A percentile compares a stretch with the other conserved stretches of the same genome.
Evolutionary conservation across 2,329 filamentous ascomycete species (phyloP).

Genomic region (Cladophialophora exuberans): DNA sequence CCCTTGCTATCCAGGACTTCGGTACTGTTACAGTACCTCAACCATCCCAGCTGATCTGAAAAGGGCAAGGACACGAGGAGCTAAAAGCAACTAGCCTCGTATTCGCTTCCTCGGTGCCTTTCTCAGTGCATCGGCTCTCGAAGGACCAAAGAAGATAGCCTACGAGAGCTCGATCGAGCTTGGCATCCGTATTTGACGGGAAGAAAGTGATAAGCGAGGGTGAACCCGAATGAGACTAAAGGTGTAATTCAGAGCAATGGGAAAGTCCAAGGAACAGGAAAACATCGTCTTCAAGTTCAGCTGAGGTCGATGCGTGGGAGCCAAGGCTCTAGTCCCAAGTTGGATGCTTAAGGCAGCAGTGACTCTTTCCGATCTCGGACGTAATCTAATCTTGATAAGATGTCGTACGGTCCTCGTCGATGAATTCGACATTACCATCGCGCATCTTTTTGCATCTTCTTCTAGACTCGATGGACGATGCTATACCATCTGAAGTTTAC

Average conservation of each 20-base stretch:
- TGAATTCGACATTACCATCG: neutral
- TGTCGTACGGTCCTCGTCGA: neutral
- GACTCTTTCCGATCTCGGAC: too few relatives aligned
- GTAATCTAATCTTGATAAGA: slow-evolving; percentile 14
- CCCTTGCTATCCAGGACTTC: too few relatives aligned
- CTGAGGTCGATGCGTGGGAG: neutral
- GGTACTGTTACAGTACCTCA: neutral
- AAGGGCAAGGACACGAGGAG: neutral
- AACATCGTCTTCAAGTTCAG: too few relatives aligned
- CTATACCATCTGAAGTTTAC: slow-evolving; percentile 3
- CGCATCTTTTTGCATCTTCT: neutral
- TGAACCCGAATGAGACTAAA: neutral
- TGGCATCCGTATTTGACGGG: neutral
- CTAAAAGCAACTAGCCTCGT: neutral
- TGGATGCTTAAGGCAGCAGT: too few relatives aligned
- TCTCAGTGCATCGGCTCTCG: neutral
- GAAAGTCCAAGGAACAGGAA: neutral
- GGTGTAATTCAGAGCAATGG: neutral
- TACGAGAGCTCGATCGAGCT: neutral
- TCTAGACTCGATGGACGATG: slow-evolving; percentile 7
- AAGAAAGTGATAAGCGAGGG: neutral
- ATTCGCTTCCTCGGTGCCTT: neutral
- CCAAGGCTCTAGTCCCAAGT: neutral
- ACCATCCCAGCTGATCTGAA: neutral
- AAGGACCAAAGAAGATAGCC: neutral